Evolutionary conservation across 108 stramenopile species (phyloP).

Genomic region (Chaetoceros tenuissimus): DNA sequence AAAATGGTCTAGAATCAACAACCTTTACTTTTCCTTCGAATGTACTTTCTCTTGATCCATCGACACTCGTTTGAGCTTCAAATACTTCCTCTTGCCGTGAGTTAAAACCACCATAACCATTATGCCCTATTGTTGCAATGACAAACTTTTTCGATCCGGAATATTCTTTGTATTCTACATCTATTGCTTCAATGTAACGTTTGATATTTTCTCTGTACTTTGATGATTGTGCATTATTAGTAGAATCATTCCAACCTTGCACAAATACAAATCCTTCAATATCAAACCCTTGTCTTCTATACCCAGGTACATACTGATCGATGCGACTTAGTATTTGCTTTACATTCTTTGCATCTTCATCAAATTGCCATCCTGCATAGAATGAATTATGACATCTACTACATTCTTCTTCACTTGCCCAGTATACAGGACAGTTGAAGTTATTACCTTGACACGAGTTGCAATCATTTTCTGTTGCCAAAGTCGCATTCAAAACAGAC

Average conservation of each 20-base stretch:
- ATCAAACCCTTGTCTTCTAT: conserved; percentile 14
- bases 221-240: conserved; percentile 7
- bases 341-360: conserved; percentile 12
- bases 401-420: too few relatives aligned
- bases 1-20: conserved; percentile 16
- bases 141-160: conserved; percentile 24
- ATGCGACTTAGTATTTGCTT: conserved; percentile 16
- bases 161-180: too few relatives aligned
- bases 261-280: conserved; percentile 24
- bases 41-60: too few relatives aligned
- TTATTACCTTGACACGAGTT: too few relatives aligned
- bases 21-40: conserved; percentile 21
- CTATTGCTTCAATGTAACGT: conserved; percentile 19
- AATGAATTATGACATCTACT: too few relatives aligned
- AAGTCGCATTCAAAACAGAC: too few relatives aligned
- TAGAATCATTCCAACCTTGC: conserved; percentile 33
- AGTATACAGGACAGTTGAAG: too few relatives aligned
- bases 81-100: conserved; percentile 13
- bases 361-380: conserved; percentile 27
- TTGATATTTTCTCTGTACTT: conserved; percentile 18
- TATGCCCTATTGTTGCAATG: conserved; percentile 26
- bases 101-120: conserved; percentile 8
- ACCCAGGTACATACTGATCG: conserved; percentile 20
- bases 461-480: too few relatives aligned
- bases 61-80: conserved; percentile 19